Evolutionary conservation across 1,139 yeast species (phyloP).

Genomic region (Geotrichum cucujoidarum): DNA sequence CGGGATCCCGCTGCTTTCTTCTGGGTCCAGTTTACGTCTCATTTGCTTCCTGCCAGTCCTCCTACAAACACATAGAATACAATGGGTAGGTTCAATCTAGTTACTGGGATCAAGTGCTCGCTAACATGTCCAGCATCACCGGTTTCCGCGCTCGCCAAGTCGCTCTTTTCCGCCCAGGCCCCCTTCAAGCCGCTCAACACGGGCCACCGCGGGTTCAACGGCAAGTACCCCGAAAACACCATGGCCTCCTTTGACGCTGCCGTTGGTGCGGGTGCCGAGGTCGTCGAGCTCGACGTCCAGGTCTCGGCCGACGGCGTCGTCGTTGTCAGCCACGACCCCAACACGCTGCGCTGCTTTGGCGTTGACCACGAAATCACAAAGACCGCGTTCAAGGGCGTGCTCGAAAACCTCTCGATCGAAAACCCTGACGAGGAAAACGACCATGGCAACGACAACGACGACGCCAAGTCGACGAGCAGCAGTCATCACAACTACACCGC

Average conservation of each 20-base stretch:
- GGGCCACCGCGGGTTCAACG: slow-evolving; percentile 43
- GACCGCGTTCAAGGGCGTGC: slow-evolving; percentile 39
- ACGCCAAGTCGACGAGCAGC: background rate
- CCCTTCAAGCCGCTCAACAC: slow-evolving; percentile 17
- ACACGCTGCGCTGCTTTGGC: slow-evolving; percentile 58
- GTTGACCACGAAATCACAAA: slow-evolving; percentile 36
- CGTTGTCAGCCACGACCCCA: slow-evolving; percentile 70
- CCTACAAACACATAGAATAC: no score
- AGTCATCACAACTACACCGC: background rate
- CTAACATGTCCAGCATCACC: no score
- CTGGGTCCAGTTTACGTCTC: no score
- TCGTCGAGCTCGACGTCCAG: slow-evolving; percentile 83
- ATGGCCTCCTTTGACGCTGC: slow-evolving; percentile 68
- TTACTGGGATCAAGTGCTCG: no score
- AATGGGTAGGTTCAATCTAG: no score
- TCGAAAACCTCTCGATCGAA: slow-evolving; percentile 42
- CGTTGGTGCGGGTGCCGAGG: slow-evolving; percentile 59
- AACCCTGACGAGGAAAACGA: slow-evolving; percentile 5
- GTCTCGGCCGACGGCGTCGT: slow-evolving; percentile 65
- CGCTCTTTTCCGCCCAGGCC: slow-evolving; percentile 12
- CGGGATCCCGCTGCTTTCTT: no score
- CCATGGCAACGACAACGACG: background rate
- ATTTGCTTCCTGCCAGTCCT: no score
- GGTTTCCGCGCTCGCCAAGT: background rate
- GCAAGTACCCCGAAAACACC: slow-evolving; percentile 74